These are phyloP conservation scores for Aphanomyces stellatus DNA, from an alignment of 352 stramenopile genomes.

Conservation along the genomic window DNA sequence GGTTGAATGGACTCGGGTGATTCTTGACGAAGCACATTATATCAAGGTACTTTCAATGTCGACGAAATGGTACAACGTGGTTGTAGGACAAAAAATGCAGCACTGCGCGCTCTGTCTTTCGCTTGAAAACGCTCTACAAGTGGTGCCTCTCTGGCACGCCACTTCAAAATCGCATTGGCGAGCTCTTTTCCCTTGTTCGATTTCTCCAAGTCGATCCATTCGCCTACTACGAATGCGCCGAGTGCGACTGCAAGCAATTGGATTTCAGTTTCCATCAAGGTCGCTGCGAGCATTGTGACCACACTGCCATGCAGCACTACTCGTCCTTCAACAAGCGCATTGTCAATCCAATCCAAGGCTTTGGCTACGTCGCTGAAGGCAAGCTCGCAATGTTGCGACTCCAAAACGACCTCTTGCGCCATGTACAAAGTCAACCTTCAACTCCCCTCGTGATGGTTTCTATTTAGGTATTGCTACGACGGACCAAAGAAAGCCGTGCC, in stretches of 20 bases:
- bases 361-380: conserved; percentile 88
- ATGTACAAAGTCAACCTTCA: conserved; percentile 37
- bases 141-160: conserved; percentile 96
- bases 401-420: conserved; percentile 88
- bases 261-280: conserved; percentile 81
- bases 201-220: conserved; percentile 97
- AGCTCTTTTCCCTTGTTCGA: conserved; percentile 96
- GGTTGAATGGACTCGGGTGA: conserved; percentile 95
- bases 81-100: conserved; percentile 72
- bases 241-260: conserved; percentile 92
- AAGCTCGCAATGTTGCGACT: conserved; percentile 94
- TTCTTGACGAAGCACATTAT: conserved; percentile 95
- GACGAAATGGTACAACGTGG: conserved; percentile 35
- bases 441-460: not conserved
- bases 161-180: conserved; percentile 91
- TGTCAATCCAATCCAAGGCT: conserved; percentile 97
- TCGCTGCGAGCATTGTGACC: conserved; percentile 88
- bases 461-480: conserved; percentile 89
- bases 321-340: conserved; percentile 98
- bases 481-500: conserved; percentile 97
- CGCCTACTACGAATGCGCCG: conserved; percentile 96
- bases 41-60: conserved; percentile 80
- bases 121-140: conserved; percentile 93
- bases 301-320: conserved; percentile 94
- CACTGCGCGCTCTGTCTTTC: conserved; percentile 96